Percentiles rank a stretch among this genome's conserved stretches.
phyloP scores from a whole-genome alignment of 2,329 filamentous ascomycete species.

The Lachnellula subtilissima region DNA sequence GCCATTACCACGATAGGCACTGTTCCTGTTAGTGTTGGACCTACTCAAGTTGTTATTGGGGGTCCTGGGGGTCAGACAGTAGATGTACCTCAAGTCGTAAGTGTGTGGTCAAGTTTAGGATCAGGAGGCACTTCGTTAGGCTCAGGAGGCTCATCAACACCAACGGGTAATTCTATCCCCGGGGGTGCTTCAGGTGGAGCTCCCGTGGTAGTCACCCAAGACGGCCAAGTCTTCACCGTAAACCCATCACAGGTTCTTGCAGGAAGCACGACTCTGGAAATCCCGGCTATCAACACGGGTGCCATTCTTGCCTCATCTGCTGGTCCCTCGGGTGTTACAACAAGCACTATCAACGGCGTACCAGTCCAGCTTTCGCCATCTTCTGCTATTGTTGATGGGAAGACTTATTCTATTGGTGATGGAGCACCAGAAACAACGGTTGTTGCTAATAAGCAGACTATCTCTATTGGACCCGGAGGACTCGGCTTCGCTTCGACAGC shows the following conservation, averaged over 20 bases:
- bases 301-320: constrained; percentile 4
- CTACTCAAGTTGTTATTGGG: constrained; percentile 19
- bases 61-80: constrained; percentile 17
- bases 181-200: neutral
- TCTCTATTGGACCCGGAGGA: constrained; percentile 22
- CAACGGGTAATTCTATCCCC: too few relatives aligned
- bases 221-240: constrained; percentile 25
- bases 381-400: constrained; percentile 16
- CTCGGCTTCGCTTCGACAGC: constrained; percentile 21
- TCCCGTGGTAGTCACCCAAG: constrained; percentile 17
- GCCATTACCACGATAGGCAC: constrained; percentile 13
- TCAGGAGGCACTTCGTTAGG: neutral
- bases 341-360: constrained; percentile 20
- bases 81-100: constrained; percentile 1
- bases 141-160: neutral
- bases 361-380: constrained; percentile 14
- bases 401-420: constrained; percentile 19
- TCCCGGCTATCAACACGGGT: constrained; percentile 14
- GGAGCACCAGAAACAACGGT: constrained; percentile 20
- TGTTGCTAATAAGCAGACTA: constrained; percentile 18
- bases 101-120: constrained; percentile 20
- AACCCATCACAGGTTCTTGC: constrained; percentile 24
- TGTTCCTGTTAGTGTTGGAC: constrained; percentile 18
- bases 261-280: constrained; percentile 16
- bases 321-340: neutral